These are phyloP conservation scores for Cruciata laevipes DNA, from an alignment of 257 asterid species.

Conservation along the genomic window DNA sequence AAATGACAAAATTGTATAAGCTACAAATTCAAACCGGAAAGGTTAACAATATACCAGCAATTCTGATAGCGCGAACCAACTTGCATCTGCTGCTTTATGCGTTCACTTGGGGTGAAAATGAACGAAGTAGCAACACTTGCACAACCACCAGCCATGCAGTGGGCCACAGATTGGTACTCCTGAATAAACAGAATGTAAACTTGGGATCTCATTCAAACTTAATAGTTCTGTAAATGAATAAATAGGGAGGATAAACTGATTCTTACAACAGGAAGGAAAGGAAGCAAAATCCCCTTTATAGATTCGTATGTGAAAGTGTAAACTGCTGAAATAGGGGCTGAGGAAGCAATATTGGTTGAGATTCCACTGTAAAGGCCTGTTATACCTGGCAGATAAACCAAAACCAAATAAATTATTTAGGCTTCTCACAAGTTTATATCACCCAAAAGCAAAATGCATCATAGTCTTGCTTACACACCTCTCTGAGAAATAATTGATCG, in stretches of 20 bases:
- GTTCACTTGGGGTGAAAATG: conserved; percentile 93
- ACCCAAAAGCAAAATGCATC: neutral
- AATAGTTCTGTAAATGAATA: neutral
- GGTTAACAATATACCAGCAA: conserved; percentile 59
- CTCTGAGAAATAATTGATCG: conserved; percentile 74
- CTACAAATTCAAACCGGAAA: conserved; percentile 10
- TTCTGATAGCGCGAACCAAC: conserved; percentile 69
- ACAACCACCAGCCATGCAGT: conserved; percentile 87
- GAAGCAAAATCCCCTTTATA: conserved; percentile 65
- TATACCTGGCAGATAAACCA: conserved; percentile 43
- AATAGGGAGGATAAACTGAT: neutral
- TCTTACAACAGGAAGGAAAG: conserved; percentile 71
- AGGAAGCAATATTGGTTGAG: conserved; percentile 68
- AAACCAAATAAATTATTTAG: conserved; percentile 12
- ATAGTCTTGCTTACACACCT: conserved; percentile 35
- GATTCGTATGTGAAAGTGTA: conserved; percentile 91
- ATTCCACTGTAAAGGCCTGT: conserved; percentile 89
- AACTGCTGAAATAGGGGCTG: conserved; percentile 95
- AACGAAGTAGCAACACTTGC: conserved; percentile 95
- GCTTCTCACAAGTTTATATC: conserved; percentile 11
- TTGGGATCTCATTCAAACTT: neutral
- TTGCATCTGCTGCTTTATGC: conserved; percentile 97
- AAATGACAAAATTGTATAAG: neutral
- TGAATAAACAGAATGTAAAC: conserved; percentile 19
- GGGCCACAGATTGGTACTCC: conserved; percentile 80